Base-by-base conservation (phyloP, 1,139 yeast genomes). In the Geotrichum bryndzae region DNA sequence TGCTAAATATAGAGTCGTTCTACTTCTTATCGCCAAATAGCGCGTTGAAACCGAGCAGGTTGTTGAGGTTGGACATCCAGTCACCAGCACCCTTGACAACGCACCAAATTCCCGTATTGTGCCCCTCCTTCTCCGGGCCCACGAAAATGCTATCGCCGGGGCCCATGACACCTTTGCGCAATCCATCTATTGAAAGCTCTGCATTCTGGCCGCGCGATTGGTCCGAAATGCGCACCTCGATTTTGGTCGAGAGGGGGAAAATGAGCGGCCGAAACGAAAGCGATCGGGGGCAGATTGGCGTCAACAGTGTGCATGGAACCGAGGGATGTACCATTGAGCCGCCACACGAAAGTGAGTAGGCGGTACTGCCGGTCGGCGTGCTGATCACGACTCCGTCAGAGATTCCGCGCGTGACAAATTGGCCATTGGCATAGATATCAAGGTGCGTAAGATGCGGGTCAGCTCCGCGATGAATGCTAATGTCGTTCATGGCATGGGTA, bases 281-380 rank as follows among this genome's bases (percentile, higher is more conserved):
- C 25, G 96, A 88, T 63, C 97, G 77, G 2, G 98, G 98, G 91
- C 97, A 91, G 57, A 92, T 90, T 7, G 97, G 97, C 0, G 97
- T 89, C 50, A 91, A 75, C 61, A 91, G 75, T 8, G 90, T 86
- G 64, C 96, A 87, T 18, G 91, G 87, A 3, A 92, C 96, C 58
- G 86, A 77, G 0, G 98, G 97, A 67, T 92, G 96, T 0, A 90
- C 94, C 63, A 92, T 92, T 11, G 96, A 85, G 0, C 98, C 97
- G 8, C 98, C 97, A 1, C 96, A 84, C 33, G 91, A 84, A 58
- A 92, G 77, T 0, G 96, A 89, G 73, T 92, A 92, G 0, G 97
- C 97, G 0, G 98, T 92, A 8, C 96, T 89, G 0, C 98, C 98
- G 0, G 98, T 92, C 11, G 98, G 98, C 0, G 97, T 88, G 10